phyloP scores from a whole-genome alignment of 345 rosid genomes.

The Sisymbrium irio region DNA sequence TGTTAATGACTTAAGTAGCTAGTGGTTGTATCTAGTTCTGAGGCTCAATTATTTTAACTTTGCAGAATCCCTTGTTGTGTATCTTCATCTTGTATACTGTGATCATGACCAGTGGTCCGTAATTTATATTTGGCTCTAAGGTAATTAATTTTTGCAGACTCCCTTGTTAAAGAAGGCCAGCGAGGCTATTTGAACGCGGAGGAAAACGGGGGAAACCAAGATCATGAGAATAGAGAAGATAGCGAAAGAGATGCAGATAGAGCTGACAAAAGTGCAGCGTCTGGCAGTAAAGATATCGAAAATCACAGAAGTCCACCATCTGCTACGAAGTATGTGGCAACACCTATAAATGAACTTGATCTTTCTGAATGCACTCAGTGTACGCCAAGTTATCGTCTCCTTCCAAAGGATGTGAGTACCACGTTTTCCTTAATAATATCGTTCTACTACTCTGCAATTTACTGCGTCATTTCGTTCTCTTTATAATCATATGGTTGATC shows the following conservation, averaged over 20 bases:
- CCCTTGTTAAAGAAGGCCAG: constrained; percentile 55
- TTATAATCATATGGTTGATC: constrained; percentile 14
- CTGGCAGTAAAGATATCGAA: constrained; percentile 51
- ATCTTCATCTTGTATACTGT: neutral
- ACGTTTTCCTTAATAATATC: neutral
- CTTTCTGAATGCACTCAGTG: constrained; percentile 88
- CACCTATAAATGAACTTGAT: constrained; percentile 93
- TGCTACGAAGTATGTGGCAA: constrained; percentile 64
- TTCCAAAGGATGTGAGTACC: constrained; percentile 74
- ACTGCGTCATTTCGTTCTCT: neutral
- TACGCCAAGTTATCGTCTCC: constrained; percentile 95
- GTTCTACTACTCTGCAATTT: constrained; percentile 1
- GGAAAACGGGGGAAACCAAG: constrained; percentile 58
- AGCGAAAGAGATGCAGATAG: constrained; percentile 72
- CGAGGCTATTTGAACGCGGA: constrained; percentile 57
- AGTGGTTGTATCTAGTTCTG: constrained; percentile 5
- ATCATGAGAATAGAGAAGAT: constrained; percentile 51
- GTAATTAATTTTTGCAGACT: constrained; percentile 46
- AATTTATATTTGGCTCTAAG: constrained; percentile 7
- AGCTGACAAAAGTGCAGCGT: constrained; percentile 51
- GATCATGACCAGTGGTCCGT: constrained; percentile 13
- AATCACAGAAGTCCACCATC: constrained; percentile 51
- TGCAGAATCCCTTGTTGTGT: neutral
- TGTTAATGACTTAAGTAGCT: neutral
- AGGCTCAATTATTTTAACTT: neutral